These are phyloP conservation scores for Apiospora kogelbergensis DNA, from an alignment of 2,329 filamentous ascomycete genomes.

Conservation along the genomic window DNA sequence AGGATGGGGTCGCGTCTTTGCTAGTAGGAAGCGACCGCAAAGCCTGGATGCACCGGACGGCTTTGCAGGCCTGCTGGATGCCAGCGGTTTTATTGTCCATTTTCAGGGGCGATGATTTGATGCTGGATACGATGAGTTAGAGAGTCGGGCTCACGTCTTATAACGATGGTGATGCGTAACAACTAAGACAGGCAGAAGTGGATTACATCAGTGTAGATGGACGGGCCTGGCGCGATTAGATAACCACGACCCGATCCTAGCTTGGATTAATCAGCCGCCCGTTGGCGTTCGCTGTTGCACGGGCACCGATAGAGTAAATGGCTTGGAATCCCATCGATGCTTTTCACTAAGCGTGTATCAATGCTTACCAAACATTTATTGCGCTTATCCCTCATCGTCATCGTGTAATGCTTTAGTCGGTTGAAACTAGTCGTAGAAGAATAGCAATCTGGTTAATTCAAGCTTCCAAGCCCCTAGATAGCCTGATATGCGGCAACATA, in stretches of 20 bases:
- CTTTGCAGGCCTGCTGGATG: neutral
- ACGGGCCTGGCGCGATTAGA: neutral
- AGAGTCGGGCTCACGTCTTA: neutral
- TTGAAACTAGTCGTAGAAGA: neutral
- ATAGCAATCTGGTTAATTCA: neutral
- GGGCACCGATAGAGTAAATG: too few species aligned
- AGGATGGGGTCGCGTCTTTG: slow-evolving; percentile 11
- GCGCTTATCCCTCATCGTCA: neutral
- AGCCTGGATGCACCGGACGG: neutral
- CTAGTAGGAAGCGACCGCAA: neutral
- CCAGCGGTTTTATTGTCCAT: neutral
- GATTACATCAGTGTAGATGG: slow-evolving; percentile 1
- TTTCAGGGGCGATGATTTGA: neutral
- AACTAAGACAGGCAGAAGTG: neutral
- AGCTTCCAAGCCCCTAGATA: neutral
- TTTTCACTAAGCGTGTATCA: neutral
- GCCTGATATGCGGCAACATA: neutral
- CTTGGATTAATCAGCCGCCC: neutral
- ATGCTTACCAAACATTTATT: neutral
- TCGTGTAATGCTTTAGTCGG: neutral
- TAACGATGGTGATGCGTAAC: neutral
- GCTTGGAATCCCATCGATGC: neutral
- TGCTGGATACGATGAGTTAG: too few species aligned
- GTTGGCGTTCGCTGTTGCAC: neutral
- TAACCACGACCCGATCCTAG: neutral